Conservation (phyloP, 2,329 filamentous ascomycete species). For the Fusarium tuaranense region DNA sequence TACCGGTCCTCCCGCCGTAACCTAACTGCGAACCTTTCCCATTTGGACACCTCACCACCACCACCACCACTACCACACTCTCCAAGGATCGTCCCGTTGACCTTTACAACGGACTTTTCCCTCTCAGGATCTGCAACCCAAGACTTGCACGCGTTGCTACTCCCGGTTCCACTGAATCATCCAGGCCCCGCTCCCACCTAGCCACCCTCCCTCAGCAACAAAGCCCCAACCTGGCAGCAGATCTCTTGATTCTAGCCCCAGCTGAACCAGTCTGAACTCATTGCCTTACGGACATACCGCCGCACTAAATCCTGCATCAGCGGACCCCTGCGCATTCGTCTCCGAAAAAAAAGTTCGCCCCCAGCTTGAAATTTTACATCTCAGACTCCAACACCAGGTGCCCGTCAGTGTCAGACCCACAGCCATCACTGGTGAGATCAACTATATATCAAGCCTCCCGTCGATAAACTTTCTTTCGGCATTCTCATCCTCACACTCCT, state of each 20-base stretch:
- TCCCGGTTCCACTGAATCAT: constrained; percentile 36
- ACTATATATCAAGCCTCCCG: constrained; percentile 43
- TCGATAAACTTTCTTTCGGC: constrained; percentile 18
- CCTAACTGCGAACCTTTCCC: constrained; percentile 25
- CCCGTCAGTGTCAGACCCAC: constrained; percentile 36
- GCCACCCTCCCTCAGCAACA: constrained; percentile 28
- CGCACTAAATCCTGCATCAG: constrained; percentile 46
- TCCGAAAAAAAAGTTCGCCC: constrained; percentile 32
- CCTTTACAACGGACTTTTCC: constrained; percentile 25
- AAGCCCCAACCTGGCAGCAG: constrained; percentile 11
- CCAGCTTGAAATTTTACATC: constrained; percentile 29
- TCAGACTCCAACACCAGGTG: constrained; percentile 13
- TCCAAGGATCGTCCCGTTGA: constrained; percentile 19
- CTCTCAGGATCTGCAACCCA: constrained; percentile 33
- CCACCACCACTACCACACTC: background rate
- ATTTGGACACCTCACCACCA: background rate
- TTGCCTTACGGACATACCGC: constrained; percentile 47
- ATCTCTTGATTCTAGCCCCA: constrained; percentile 35
- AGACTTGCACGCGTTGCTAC: constrained; percentile 7
- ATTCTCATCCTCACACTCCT: constrained; percentile 16
- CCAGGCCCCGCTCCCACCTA: constrained; percentile 18
- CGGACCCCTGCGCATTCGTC: constrained; percentile 31
- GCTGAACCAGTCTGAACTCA: constrained; percentile 35
- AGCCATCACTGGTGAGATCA: constrained; percentile 8
- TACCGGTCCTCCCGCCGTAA: constrained; percentile 38